Evolutionary conservation across 495 filamentous ascomycete species (phyloP).

Genomic region (Penicillium chermesinum): DNA sequence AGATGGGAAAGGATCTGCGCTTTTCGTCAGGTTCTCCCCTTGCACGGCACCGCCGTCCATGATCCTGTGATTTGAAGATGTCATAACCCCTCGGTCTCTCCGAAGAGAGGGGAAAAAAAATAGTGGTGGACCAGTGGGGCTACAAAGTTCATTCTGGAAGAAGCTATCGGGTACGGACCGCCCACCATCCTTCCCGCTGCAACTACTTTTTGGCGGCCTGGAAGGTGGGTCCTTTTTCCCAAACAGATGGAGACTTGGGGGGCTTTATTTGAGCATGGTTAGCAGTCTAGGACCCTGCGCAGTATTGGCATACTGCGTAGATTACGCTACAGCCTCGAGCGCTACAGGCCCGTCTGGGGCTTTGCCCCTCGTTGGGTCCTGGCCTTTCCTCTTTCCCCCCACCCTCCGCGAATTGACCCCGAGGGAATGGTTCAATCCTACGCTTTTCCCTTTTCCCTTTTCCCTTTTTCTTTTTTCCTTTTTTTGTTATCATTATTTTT

Average conservation of each 20-base stretch:
- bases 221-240: conserved; percentile 4
- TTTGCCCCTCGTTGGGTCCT: background rate
- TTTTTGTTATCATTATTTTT: too few species aligned
- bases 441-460: background rate
- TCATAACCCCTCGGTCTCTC: background rate
- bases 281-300: background rate
- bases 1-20: conserved; percentile 13
- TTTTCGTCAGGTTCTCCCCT: conserved; percentile 1
- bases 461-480: too few species aligned
- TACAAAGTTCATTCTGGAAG: conserved; percentile 16
- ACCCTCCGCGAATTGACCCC: background rate
- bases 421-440: background rate
- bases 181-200: conserved; percentile 14
- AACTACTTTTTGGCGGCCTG: conserved; percentile 6
- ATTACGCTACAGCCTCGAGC: too few species aligned
- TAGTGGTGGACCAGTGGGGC: conserved; percentile 2
- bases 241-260: background rate
- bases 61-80: background rate
- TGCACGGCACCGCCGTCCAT: background rate
- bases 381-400: background rate
- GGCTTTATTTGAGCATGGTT: background rate
- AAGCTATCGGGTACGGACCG: conserved; percentile 24
- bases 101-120: background rate
- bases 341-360: too few species aligned
- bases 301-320: conserved; percentile 3